Base-by-base conservation (phyloP, 1,284 basidiomycete species). In the Sphaerobolus stellatus region DNA sequence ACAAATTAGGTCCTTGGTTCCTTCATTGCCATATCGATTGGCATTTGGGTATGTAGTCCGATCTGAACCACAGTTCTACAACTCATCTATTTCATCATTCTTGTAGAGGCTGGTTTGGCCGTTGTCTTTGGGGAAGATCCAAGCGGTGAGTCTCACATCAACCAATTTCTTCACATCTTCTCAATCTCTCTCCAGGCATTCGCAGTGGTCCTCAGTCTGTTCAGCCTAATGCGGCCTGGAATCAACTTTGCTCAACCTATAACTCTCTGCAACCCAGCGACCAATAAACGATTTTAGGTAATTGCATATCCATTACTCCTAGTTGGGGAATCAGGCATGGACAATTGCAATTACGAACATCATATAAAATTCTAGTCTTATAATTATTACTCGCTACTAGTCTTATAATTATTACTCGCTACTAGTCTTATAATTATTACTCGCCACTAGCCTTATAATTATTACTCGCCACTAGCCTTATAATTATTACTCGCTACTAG, bases 1-100 rank as follows among this genome's bases (percentile, higher is more conserved):
- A 18, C 11, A 11, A 11, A 18, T 11, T 9, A 41, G 40, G 40
- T 2, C 36, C 40, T 2, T 43, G 50, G 50, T 43, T 52, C 40
- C 5, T 52, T 5, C 50, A 52, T 41, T 52, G 50, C n/a, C 50
- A 52, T 25, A 33, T 52, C 29, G 40, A 52, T 18, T 52, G 50
- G 50, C 50, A 52, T 44, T 44, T 52, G 25, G 50, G 50, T 52
- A 30, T 14, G 40, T 34, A 11, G 11, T 34, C 11, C 18, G n/a
- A 18, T 11, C 18, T 11, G 11, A 18, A 11, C 49, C 5, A 8
- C 13, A 20, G 14, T 18, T 11, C 11, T 34, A 34, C 18, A 14
- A 14, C 9, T 38, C 7, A 22, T 45, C 29, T n/a, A 18, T 30
- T 31, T 49, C 3, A 6, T 29, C n/a, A 14, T 20, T 38, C 25